A percentile compares a stretch with the other conserved stretches of the same genome.
Evolutionary conservation across 1,284 basidiomycete species (phyloP).

Genomic region (Rugosomyces carneus): DNA sequence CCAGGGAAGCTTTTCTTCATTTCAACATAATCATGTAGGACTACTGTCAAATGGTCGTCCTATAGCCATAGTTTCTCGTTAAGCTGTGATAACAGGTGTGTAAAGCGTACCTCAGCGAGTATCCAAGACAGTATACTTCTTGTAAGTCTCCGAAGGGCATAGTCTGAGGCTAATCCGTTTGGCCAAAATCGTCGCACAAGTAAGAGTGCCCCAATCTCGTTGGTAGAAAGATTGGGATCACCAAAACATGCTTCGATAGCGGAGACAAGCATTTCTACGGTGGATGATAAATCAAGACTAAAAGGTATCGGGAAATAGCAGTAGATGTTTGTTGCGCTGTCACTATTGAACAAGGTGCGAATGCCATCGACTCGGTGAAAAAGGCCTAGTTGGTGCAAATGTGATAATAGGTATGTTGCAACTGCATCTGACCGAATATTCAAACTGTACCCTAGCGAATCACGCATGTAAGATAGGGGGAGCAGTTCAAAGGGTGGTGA

Average conservation of each 20-base stretch:
- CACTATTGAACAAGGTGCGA: slow-evolving; percentile 31
- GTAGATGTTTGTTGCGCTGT: slow-evolving; percentile 24
- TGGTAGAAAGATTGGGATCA: slow-evolving; percentile 65
- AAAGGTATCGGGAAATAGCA: slow-evolving; percentile 65
- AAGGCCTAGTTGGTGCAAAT: slow-evolving; percentile 58
- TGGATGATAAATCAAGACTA: slow-evolving; percentile 62
- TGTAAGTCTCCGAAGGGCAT: slow-evolving; percentile 51
- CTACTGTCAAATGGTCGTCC: slow-evolving; percentile 56
- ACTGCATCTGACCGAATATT: slow-evolving; percentile 47
- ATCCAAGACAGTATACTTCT: slow-evolving; percentile 54
- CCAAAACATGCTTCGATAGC: slow-evolving; percentile 66
- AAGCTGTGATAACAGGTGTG: not conserved
- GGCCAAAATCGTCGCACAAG: slow-evolving; percentile 67
- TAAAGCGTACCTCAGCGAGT: slow-evolving; percentile 51
- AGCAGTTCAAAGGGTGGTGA: slow-evolving; percentile 53
- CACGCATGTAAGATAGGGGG: slow-evolving; percentile 51
- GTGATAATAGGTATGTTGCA: slow-evolving; percentile 48
- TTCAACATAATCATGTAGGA: slow-evolving; percentile 60
- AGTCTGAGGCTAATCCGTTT: slow-evolving; percentile 62
- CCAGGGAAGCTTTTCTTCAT: slow-evolving; percentile 54
- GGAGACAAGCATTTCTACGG: slow-evolving; percentile 66
- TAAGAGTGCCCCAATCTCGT: slow-evolving; percentile 67
- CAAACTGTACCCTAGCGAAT: slow-evolving; percentile 58
- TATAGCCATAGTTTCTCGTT: slow-evolving; percentile 21
- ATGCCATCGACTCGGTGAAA: slow-evolving; percentile 41